A percentile compares a stretch with the other conserved stretches of the same genome.
These are phyloP conservation scores for Aspergillus hiratsukae DNA, from an alignment of 2,329 filamentous ascomycete species.

Conservation along the genomic window DNA sequence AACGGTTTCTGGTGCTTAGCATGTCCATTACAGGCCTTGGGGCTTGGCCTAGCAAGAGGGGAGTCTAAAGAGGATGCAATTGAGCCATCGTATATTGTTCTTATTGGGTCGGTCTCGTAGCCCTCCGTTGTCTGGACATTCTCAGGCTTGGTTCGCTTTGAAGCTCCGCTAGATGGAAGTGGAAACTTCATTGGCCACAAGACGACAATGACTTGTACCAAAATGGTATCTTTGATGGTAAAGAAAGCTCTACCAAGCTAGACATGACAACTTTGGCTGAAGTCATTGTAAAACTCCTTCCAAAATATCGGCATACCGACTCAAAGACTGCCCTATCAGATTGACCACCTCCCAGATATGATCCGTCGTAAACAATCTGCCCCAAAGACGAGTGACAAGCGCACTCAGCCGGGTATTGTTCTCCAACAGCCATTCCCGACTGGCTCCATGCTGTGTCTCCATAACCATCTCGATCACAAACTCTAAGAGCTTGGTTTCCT, in stretches of 20 bases:
- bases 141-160: background rate
- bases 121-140: background rate
- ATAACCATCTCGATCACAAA: constrained; percentile 36
- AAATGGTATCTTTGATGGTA: background rate
- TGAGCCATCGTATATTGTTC: background rate
- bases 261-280: background rate
- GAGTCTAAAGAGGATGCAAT: background rate
- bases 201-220: background rate
- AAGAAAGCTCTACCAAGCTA: background rate
- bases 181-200: background rate
- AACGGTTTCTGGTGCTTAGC: too few species aligned
- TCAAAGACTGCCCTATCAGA: constrained; percentile 31
- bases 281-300: constrained; percentile 7
- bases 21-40: too few species aligned
- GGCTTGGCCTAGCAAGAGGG: too few species aligned
- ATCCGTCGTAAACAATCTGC: constrained; percentile 31
- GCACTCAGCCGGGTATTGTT: constrained; percentile 31
- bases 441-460: constrained; percentile 30
- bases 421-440: constrained; percentile 27
- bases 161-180: background rate
- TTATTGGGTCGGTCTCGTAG: background rate
- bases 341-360: constrained; percentile 36
- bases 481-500: constrained; percentile 29
- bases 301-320: constrained; percentile 29
- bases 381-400: constrained; percentile 30